Percentiles rank a stretch among this genome's conserved stretches.
Evolutionary conservation across 2,329 filamentous ascomycete genomes (phyloP).

Genomic region (Coniella lustricola): DNA sequence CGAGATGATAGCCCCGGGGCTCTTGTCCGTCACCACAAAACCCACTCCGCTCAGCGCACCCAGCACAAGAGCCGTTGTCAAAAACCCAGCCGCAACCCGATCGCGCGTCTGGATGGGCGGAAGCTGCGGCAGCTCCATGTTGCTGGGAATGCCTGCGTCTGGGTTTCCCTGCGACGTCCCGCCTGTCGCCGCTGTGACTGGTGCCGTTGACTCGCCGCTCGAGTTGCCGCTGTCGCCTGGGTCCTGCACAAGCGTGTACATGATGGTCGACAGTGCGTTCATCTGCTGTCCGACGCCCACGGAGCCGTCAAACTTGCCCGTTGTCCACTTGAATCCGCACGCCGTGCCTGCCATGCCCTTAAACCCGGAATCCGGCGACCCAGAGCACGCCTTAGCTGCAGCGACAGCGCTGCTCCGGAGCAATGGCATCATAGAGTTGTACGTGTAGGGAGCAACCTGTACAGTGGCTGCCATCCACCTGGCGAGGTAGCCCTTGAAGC

Average conservation of each 20-base stretch:
- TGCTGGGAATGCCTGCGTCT: constrained; percentile 33
- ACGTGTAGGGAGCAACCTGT: constrained; percentile 48
- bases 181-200: constrained; percentile 47
- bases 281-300: constrained; percentile 64
- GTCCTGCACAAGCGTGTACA: constrained; percentile 48
- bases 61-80: constrained; percentile 43
- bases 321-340: constrained; percentile 63
- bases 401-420: constrained; percentile 43
- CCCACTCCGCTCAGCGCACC: constrained; percentile 43
- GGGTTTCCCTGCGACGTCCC: constrained; percentile 51
- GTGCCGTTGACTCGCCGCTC: constrained; percentile 26
- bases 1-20: not conserved
- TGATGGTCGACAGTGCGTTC: constrained; percentile 57
- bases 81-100: constrained; percentile 47
- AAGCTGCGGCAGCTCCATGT: constrained; percentile 21
- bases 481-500: constrained; percentile 69
- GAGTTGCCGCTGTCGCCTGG: constrained; percentile 1
- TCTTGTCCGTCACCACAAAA: constrained; percentile 36
- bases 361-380: constrained; percentile 35
- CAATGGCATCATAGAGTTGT: constrained; percentile 42
- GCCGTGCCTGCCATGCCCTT: constrained; percentile 49
- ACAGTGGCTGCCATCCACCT: constrained; percentile 56
- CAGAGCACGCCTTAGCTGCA: constrained; percentile 46
- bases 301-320: constrained; percentile 47
- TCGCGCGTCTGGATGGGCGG: constrained; percentile 42